Evolutionary conservation across 2,329 filamentous ascomycete species (phyloP), one percentile per base, ranked within the genome.

Genomic region (Aphanocladium album): DNA sequence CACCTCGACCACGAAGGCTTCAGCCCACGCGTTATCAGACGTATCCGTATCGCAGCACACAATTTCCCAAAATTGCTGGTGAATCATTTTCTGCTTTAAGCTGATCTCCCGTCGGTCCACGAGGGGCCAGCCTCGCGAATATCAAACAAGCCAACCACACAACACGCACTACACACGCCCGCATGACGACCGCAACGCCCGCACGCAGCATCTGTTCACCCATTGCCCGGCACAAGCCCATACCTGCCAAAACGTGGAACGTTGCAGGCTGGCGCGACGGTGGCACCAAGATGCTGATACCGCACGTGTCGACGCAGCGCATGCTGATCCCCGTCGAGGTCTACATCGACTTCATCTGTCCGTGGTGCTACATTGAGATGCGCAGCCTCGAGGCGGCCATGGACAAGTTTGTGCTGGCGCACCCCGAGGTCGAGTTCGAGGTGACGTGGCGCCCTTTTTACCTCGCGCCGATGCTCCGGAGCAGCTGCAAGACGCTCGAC

Each of bases 361-460:
- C 80, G 4, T 83, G 79, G 73, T 82, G 78, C 65, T 83, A 80
- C 65, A 72, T 83, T 62, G 76, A 77, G 61, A 76, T 80, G 63
- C 76, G 72, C 60, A 77, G 74, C 58, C 73, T 83, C 56, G 75
- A 80, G 61, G 64, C 62, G 14, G 79, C 80, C 59, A 80, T 82
- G 63, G 67, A 71, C 23, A 64, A 67, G 6, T 80, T 78, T 67
- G 70, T 70, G 58, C 64, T 68, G 4, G 65, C 64, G 16, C 72
- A 80, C 62, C 78, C 79, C 0, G 73, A 76, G 17, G 72, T 76
- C 25, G 71, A 74, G 5, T 82, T 83, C 60, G 74, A 80, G 46
- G 68, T 82, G 14, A 68, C 70, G 1, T 83, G 77, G 72, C 77
- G 75, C 45, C 80, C 80, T 0, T 81, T 77, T 62, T 74, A 81